phyloP scores from a whole-genome alignment of 2,329 filamentous ascomycete genomes.

The Fusarium tricinctum region DNA sequence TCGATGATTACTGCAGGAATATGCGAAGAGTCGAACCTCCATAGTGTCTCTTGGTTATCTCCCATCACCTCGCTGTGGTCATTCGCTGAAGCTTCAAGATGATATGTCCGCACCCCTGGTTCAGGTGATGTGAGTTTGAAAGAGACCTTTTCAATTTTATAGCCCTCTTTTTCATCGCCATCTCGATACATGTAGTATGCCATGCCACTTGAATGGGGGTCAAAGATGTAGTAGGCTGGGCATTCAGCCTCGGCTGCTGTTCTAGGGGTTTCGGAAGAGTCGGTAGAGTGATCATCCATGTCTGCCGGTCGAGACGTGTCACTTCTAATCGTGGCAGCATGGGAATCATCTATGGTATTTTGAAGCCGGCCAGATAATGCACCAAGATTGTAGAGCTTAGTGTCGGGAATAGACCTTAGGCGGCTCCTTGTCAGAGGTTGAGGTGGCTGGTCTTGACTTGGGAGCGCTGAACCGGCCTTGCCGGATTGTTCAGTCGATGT shows the following conservation, averaged over 20 bases:
- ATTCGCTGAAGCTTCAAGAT: conserved; percentile 28
- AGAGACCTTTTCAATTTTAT: conserved; percentile 25
- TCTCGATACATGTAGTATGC: conserved; percentile 38
- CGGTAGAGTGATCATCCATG: conserved; percentile 8
- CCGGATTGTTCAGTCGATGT: background rate
- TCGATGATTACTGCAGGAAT: conserved; percentile 1
- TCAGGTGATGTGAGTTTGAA: conserved; percentile 24
- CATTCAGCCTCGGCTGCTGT: conserved; percentile 1
- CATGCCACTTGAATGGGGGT: conserved; percentile 27
- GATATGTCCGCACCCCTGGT: conserved; percentile 20
- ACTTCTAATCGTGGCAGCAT: conserved; percentile 37
- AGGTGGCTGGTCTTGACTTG: conserved; percentile 2
- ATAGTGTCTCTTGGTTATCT: conserved; percentile 18
- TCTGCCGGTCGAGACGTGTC: conserved; percentile 19
- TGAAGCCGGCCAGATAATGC: conserved; percentile 15
- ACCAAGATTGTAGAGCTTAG: conserved; percentile 32
- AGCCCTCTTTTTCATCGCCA: conserved; percentile 19
- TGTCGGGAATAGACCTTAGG: conserved; percentile 25
- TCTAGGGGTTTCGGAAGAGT: background rate
- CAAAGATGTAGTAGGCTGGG: conserved; percentile 40
- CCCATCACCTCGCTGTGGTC: conserved; percentile 11
- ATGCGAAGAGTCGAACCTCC: conserved; percentile 14
- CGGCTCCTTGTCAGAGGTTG: conserved; percentile 29
- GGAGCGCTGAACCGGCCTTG: background rate
- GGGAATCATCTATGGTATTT: conserved; percentile 26